Percentiles rank a stretch among this genome's conserved stretches.
Evolutionary conservation across 2,329 filamentous ascomycete genomes (phyloP).

Genomic region (Tolypocladium amazonense): DNA sequence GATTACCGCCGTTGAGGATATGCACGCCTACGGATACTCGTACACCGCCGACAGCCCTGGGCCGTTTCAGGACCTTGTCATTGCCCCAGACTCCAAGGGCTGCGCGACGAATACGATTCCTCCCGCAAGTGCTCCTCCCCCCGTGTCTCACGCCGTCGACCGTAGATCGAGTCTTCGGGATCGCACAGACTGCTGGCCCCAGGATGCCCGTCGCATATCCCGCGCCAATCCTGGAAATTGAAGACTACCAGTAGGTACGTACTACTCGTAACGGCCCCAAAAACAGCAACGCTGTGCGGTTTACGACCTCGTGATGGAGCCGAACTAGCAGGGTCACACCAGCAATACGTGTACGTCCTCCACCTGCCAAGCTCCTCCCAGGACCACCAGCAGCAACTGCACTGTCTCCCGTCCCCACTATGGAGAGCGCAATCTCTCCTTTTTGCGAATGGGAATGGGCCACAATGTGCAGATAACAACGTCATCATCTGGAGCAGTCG

Average conservation of each 20-base stretch:
- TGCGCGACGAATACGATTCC: background rate
- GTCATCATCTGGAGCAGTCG: slow-evolving; percentile 3
- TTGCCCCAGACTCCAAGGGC: background rate
- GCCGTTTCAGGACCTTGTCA: slow-evolving; percentile 7
- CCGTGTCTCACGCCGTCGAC: background rate
- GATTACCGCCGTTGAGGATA: background rate
- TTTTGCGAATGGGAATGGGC: background rate
- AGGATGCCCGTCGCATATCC: background rate
- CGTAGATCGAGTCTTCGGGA: background rate
- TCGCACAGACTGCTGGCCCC: background rate
- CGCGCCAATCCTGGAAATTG: background rate
- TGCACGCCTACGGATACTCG: background rate
- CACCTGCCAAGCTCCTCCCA: slow-evolving; percentile 1
- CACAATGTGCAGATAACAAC: background rate
- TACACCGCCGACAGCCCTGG: background rate
- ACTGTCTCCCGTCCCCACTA: background rate
- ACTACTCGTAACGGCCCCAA: background rate
- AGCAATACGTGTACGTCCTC: background rate
- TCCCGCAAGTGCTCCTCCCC: background rate
- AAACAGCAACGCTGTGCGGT: background rate
- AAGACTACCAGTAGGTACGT: no score
- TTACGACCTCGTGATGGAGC: background rate
- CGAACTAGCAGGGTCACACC: background rate
- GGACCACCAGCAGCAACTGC: background rate
- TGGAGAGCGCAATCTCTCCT: slow-evolving; percentile 3